Conservation (phyloP, 2,329 filamentous ascomycete genomes). For the Colletotrichum scovillei region DNA sequence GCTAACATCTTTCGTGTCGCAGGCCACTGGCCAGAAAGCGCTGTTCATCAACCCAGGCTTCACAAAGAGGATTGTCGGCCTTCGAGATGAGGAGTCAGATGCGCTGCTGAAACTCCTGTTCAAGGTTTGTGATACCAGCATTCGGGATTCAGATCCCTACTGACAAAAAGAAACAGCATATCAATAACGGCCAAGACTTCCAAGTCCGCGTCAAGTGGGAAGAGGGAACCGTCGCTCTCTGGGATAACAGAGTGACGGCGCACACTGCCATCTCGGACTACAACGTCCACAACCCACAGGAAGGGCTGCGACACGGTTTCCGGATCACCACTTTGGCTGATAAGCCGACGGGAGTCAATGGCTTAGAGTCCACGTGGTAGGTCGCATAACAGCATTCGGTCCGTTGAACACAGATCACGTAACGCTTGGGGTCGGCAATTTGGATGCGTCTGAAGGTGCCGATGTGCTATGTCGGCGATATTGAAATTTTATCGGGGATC, state of each 20-base stretch:
- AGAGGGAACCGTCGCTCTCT: slow-evolving; percentile 73
- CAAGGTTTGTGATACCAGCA: slow-evolving; percentile 41
- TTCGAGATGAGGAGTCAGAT: slow-evolving; percentile 90
- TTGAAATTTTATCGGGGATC: not conserved
- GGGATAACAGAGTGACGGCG: slow-evolving; percentile 71
- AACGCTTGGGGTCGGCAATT: slow-evolving; percentile 4
- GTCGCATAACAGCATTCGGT: slow-evolving; percentile 7
- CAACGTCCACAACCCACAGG: slow-evolving; percentile 51
- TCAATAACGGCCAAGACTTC: slow-evolving; percentile 69
- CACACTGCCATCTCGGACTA: slow-evolving; percentile 59
- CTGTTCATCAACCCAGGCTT: slow-evolving; percentile 52
- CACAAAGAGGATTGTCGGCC: slow-evolving; percentile 82
- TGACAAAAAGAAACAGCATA: slow-evolving; percentile 46
- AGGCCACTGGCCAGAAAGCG: slow-evolving; percentile 42
- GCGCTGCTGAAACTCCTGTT: slow-evolving; percentile 78
- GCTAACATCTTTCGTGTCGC: fast-evolving
- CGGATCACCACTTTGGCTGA: slow-evolving; percentile 54
- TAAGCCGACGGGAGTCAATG: slow-evolving; percentile 49
- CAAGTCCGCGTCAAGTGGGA: slow-evolving; percentile 76
- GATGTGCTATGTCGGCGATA: not conserved
- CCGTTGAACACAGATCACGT: not conserved
- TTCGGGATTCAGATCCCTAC: too few species aligned
- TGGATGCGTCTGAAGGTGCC: slow-evolving; percentile 2
- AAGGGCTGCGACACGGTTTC: slow-evolving; percentile 54
- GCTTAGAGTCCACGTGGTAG: slow-evolving; percentile 50